Evolutionary conservation across 2,329 filamentous ascomycete species (phyloP).

Genomic region (Aspergillus vadensis): DNA sequence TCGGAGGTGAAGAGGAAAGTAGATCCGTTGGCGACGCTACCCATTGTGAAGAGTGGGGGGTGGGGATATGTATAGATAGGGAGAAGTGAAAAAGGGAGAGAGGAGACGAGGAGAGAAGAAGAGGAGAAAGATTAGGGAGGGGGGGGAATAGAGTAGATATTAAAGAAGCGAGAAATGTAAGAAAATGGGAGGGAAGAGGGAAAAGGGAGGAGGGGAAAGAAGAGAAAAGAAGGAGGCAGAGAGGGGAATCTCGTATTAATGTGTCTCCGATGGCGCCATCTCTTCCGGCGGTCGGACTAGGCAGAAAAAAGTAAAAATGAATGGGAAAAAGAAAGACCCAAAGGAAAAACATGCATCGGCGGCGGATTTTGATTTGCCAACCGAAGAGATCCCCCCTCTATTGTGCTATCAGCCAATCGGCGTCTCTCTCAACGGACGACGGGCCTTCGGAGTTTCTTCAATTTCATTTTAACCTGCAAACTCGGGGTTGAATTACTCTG

Average conservation of each 20-base stretch:
- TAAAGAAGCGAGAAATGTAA: slow-evolving; percentile 6
- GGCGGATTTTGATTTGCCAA: neutral
- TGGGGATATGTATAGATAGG: slow-evolving; percentile 18
- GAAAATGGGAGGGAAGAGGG: slow-evolving; percentile 15
- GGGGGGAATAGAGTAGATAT: slow-evolving; percentile 15
- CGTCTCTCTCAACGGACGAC: neutral
- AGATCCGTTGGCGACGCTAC: slow-evolving; percentile 57
- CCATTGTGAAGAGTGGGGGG: slow-evolving; percentile 56
- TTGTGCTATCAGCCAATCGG: slow-evolving; percentile 4
- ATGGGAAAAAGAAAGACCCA: neutral
- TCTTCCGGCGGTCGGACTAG: slow-evolving; percentile 26
- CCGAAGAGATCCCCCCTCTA: neutral
- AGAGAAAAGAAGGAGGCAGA: slow-evolving; percentile 15
- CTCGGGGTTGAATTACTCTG: too few species aligned
- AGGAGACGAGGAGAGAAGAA: slow-evolving; percentile 26
- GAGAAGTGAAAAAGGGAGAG: slow-evolving; percentile 22
- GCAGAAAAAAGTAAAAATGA: slow-evolving; percentile 22
- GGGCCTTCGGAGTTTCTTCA: neutral
- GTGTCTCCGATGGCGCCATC: slow-evolving; percentile 34
- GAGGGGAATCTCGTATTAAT: slow-evolving; percentile 19
- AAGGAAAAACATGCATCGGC: neutral
- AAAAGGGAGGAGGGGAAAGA: slow-evolving; percentile 23
- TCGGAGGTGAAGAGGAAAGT: slow-evolving; percentile 90
- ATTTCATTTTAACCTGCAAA: neutral
- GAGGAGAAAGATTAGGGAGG: slow-evolving; percentile 34